These are phyloP conservation scores for Xylaria castorea DNA, from an alignment of 495 filamentous ascomycete species.

Conservation along the genomic window DNA sequence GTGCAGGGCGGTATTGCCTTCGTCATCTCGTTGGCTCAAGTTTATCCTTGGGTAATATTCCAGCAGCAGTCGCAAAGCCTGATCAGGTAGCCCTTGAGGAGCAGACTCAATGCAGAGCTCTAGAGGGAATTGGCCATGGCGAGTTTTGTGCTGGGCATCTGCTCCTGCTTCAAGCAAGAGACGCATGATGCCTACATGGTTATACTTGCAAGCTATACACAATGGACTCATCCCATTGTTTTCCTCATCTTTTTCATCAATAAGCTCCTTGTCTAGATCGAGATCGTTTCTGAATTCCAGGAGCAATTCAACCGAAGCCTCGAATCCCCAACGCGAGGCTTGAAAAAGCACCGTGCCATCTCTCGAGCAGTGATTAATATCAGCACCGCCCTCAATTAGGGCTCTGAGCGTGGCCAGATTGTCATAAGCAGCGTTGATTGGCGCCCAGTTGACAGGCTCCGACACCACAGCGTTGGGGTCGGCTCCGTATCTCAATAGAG, in stretches of 20 bases:
- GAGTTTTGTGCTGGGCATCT: background rate
- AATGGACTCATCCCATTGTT: background rate
- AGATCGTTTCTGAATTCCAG: background rate
- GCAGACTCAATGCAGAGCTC: background rate
- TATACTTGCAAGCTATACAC: background rate
- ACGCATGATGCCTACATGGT: background rate
- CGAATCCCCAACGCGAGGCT: constrained; percentile 4
- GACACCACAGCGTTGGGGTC: background rate
- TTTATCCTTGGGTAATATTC: constrained; percentile 3
- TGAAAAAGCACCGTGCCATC: background rate
- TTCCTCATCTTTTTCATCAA: background rate
- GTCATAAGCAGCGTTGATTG: constrained; percentile 13
- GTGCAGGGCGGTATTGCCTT: constrained; percentile 6
- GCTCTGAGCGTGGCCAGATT: background rate
- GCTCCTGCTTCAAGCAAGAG: constrained; percentile 9
- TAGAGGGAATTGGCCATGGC: background rate
- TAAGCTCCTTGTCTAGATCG: constrained; percentile 3
- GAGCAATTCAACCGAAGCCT: background rate
- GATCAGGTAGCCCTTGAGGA: background rate
- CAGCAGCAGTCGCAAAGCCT: background rate
- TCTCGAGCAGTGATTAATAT: background rate
- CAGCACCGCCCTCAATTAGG: background rate
- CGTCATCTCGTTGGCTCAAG: background rate
- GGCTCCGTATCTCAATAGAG: background rate
- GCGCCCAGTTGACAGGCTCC: background rate